A percentile compares a stretch with the other conserved stretches of the same genome.
Conservation (phyloP, 257 asterid species). For the Nicotiana noctiflora region DNA sequence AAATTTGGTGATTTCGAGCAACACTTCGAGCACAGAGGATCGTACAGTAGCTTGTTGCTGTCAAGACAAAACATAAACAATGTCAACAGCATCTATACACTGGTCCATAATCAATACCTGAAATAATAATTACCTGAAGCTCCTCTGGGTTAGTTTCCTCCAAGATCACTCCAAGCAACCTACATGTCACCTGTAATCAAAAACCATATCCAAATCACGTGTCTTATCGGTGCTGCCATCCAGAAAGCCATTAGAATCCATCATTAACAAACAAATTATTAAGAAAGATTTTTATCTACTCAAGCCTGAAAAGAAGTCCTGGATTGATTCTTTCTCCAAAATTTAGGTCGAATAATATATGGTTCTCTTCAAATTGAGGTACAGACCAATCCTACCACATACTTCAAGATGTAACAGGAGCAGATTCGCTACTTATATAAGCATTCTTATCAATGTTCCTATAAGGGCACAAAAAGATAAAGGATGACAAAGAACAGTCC, state of each 20-base stretch:
- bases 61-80: slow-evolving; percentile 22
- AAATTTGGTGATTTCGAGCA: slow-evolving; percentile 82
- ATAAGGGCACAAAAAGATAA: background rate
- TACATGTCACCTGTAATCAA: slow-evolving; percentile 64
- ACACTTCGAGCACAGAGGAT: slow-evolving; percentile 75
- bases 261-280: background rate
- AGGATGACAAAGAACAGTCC: background rate
- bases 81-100: slow-evolving; percentile 13
- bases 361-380: background rate
- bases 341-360: background rate
- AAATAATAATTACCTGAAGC: slow-evolving; percentile 54
- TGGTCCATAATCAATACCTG: background rate
- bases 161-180: slow-evolving; percentile 70
- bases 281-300: background rate
- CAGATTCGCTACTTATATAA: background rate
- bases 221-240: background rate
- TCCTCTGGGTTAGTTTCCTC: slow-evolving; percentile 87
- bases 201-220: background rate
- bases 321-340: background rate
- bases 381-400: background rate
- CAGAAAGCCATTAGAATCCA: background rate
- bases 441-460: background rate
- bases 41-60: slow-evolving; percentile 88
- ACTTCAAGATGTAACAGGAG: background rate
- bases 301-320: background rate